Conservation (phyloP, 352 stramenopile species). For the Pythium brachiatum region DNA sequence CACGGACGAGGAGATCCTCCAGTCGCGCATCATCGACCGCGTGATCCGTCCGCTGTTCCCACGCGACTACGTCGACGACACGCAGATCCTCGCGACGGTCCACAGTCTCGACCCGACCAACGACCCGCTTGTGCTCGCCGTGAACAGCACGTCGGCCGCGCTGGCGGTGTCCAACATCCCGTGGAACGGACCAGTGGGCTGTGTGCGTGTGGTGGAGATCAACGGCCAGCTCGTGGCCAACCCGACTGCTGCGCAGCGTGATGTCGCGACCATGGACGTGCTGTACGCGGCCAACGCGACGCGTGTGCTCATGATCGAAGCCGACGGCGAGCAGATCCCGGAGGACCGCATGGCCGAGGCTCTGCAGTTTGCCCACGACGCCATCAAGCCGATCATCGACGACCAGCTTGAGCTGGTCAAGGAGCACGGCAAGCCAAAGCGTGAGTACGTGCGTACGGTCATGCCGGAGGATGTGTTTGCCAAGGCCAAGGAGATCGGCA, state of each 20-base stretch:
- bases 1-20: conserved; percentile 95
- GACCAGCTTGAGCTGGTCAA: conserved; percentile 55
- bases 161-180: conserved; percentile 87
- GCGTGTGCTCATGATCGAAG: conserved; percentile 89
- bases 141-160: conserved; percentile 88
- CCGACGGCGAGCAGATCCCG: conserved; percentile 67
- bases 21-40: conserved; percentile 95
- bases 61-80: conserved; percentile 93
- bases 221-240: conserved; percentile 92
- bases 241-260: conserved; percentile 70
- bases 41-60: conserved; percentile 94
- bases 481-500: conserved; percentile 54
- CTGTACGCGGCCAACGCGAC: conserved; percentile 80
- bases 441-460: conserved; percentile 44
- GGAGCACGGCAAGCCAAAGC: conserved; percentile 67
- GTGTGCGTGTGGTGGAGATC: conserved; percentile 83
- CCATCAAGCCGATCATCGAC: conserved; percentile 54
- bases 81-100: conserved; percentile 92
- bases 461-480: conserved; percentile 50
- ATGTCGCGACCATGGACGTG: conserved; percentile 73
- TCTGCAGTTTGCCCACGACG: conserved; percentile 70
- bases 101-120: conserved; percentile 85
- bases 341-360: conserved; percentile 75
- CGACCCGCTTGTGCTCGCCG: conserved; percentile 84
- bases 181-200: conserved; percentile 87